Conservation (phyloP, 805 yeast genomes). For the Barnettozyma sucrosica region DNA sequence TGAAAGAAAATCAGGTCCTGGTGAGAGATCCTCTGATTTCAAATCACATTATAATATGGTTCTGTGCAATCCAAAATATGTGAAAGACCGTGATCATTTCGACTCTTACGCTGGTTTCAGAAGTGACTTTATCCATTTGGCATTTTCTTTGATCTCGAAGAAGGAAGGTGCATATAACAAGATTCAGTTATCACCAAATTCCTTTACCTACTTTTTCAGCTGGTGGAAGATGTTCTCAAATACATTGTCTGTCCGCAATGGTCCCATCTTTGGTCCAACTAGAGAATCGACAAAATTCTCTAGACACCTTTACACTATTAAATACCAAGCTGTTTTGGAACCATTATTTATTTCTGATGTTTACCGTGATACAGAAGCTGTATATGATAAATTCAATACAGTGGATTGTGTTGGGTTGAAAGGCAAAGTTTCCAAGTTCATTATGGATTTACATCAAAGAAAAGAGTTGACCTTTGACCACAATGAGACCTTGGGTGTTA, state of each 20-base stretch:
- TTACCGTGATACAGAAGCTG: conserved; percentile 44
- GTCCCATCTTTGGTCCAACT: conserved; percentile 57
- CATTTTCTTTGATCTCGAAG: conserved; percentile 48
- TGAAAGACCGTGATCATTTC: conserved; percentile 44
- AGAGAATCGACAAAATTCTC: conserved; percentile 64
- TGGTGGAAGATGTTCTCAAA: conserved; percentile 92
- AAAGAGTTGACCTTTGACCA: conserved; percentile 41
- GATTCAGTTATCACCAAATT: conserved; percentile 68
- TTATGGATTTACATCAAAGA: conserved; percentile 63
- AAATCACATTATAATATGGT: conserved; percentile 57
- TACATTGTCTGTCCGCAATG: conserved; percentile 73
- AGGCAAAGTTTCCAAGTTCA: conserved; percentile 47
- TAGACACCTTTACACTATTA: conserved; percentile 66
- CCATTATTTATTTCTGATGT: conserved; percentile 75
- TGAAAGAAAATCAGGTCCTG: conserved; percentile 36
- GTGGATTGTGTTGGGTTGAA: conserved; percentile 61
- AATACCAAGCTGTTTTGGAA: conserved; percentile 66
- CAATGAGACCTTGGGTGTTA: conserved; percentile 41
- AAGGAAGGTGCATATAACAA: conserved; percentile 49
- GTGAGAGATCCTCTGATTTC: conserved; percentile 38
- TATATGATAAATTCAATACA: conserved; percentile 35
- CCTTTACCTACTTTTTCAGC: conserved; percentile 57
- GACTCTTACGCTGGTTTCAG: conserved; percentile 81
- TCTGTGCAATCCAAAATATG: conserved; percentile 49
- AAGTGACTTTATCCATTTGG: conserved; percentile 74